phyloP scores from a whole-genome alignment of 331 rosid species.

The Arachis monticola region DNA sequence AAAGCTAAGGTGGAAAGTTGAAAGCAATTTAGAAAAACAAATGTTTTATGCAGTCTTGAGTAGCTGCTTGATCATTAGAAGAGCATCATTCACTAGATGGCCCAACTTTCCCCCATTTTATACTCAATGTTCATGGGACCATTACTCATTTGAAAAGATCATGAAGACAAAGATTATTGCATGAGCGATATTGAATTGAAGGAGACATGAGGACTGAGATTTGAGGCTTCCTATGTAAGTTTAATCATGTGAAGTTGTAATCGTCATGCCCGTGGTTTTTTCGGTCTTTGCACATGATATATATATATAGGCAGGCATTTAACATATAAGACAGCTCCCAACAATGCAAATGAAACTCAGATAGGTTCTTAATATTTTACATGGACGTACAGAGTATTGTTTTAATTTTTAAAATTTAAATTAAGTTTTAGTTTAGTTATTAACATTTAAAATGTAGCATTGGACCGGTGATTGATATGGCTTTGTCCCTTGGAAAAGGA shows the following conservation, averaged over 20 bases:
- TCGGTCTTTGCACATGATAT: background rate
- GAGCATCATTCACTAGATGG: background rate
- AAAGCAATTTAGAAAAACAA: background rate
- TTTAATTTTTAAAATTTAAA: no score
- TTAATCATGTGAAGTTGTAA: constrained; percentile 21
- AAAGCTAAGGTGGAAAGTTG: background rate
- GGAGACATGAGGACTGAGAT: constrained; percentile 29
- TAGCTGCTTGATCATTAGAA: background rate
- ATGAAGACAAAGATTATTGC: constrained; percentile 14
- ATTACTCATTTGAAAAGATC: background rate
- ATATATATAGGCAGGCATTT: no score
- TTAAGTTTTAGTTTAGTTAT: no score
- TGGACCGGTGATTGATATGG: no score
- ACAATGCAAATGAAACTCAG: no score
- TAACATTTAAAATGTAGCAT: no score
- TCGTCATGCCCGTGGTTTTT: background rate
- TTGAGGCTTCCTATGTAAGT: constrained; percentile 39
- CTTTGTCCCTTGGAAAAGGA: no score
- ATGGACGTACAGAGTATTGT: no score
- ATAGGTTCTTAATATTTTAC: no score
- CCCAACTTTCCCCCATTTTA: background rate
- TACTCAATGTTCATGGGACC: constrained; percentile 40
- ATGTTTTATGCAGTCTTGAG: background rate
- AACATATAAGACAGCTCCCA: no score
- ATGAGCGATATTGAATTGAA: background rate